These are phyloP conservation scores for Escallonia herrerae DNA, from an alignment of 129 eudicot genomes.

Conservation along the genomic window DNA sequence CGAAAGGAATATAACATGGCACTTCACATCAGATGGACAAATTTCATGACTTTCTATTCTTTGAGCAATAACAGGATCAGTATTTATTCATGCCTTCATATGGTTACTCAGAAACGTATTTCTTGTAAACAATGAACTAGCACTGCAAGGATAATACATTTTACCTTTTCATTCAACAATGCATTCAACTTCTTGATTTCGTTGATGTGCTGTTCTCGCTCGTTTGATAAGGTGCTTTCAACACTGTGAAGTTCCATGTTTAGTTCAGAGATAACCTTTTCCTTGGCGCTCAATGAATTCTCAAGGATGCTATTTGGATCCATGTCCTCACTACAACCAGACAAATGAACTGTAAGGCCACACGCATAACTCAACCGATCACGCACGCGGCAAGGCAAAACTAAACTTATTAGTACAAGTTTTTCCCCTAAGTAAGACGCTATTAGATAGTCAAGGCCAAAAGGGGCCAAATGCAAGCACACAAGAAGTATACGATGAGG, in stretches of 20 bases:
- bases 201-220: constrained; percentile 65
- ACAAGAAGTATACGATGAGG: too few relatives aligned
- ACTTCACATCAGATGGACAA: too few relatives aligned
- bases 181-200: constrained; percentile 90
- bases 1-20: too few relatives aligned
- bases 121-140: not conserved
- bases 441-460: too few relatives aligned
- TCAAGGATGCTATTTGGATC: constrained; percentile 76
- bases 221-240: constrained; percentile 71
- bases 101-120: constrained; percentile 1
- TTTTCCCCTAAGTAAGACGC: too few relatives aligned
- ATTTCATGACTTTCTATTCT: too few relatives aligned
- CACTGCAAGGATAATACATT: not conserved
- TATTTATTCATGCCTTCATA: too few relatives aligned
- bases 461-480: too few relatives aligned
- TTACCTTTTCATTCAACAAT: constrained; percentile 78
- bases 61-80: too few relatives aligned
- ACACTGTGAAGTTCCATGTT: constrained; percentile 81
- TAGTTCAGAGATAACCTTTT: constrained; percentile 87
- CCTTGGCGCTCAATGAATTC: constrained; percentile 88
- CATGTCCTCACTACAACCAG: constrained; percentile 54
- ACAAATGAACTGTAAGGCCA: constrained; percentile 8
- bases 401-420: too few relatives aligned
- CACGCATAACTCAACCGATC: constrained; percentile 1
- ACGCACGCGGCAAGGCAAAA: not conserved